These are phyloP conservation scores for Gloeophyllum trabeum DNA, from an alignment of 768 basidiomycete species.

Conservation along the genomic window DNA sequence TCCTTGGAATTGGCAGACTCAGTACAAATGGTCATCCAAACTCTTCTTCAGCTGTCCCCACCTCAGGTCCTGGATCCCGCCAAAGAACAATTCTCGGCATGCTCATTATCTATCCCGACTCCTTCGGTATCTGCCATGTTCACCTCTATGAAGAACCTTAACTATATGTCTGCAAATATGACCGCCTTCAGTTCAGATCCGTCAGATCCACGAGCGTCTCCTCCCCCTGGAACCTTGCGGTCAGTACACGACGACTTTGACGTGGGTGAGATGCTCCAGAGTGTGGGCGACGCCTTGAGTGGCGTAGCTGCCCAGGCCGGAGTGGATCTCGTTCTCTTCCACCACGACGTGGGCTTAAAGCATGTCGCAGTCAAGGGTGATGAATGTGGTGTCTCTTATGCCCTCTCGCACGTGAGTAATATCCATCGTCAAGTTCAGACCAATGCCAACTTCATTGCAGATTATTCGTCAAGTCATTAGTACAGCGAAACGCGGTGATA, in stretches of 20 bases:
- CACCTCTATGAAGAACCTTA: conserved; percentile 87
- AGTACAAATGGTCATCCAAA: conserved; percentile 84
- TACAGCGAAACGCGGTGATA: conserved; percentile 62
- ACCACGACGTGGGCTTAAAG: conserved; percentile 81
- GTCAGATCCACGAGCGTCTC: not conserved
- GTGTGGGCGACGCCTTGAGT: conserved; percentile 78
- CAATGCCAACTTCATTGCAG: conserved; percentile 25
- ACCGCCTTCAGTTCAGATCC: conserved; percentile 26
- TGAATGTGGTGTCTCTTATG: conserved; percentile 74
- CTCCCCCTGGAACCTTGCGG: conserved; percentile 3
- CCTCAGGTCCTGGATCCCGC: conserved; percentile 86
- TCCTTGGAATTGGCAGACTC: conserved; percentile 87
- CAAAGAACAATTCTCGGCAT: conserved; percentile 88
- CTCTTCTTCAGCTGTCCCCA: conserved; percentile 82
- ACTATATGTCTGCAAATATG: conserved; percentile 88
- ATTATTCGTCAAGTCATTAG: conserved; percentile 74
- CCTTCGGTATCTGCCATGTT: conserved; percentile 83
- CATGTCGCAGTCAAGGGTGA: conserved; percentile 80
- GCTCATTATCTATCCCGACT: conserved; percentile 78
- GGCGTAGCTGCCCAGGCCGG: conserved; percentile 73
- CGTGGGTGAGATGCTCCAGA: conserved; percentile 84
- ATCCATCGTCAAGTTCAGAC: conserved; percentile 9
- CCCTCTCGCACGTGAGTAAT: conserved; percentile 69
- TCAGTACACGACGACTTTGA: conserved; percentile 55
- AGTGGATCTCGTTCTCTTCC: conserved; percentile 87